Conservation (phyloP, 2,329 filamentous ascomycete genomes). For the Botryotinia calthae region DNA sequence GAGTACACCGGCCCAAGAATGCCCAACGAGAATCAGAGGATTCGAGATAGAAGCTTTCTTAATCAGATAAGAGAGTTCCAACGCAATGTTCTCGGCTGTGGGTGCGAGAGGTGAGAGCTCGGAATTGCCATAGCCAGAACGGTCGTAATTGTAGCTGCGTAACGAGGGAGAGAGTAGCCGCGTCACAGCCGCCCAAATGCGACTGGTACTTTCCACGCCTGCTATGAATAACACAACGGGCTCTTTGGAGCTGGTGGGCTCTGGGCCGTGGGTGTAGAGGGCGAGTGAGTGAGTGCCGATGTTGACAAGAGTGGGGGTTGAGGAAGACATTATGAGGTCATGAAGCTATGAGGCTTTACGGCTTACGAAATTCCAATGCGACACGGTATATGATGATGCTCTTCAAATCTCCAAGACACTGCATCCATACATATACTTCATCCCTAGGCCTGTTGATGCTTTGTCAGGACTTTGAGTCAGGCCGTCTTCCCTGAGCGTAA, state of each 20-base stretch:
- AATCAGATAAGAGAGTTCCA: conserved; percentile 26
- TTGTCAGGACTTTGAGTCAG: not conserved
- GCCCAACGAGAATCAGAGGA: conserved; percentile 26
- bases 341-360: not conserved
- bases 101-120: conserved; percentile 24
- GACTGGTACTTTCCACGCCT: conserved; percentile 5
- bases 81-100: conserved; percentile 27
- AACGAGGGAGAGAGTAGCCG: conserved; percentile 21
- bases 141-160: conserved; percentile 27
- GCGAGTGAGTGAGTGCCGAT: conserved; percentile 28
- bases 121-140: conserved; percentile 24
- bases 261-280: conserved; percentile 26
- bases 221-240: not conserved
- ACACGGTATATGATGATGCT: not conserved
- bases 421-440: not conserved
- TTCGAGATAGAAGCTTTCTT: conserved; percentile 19
- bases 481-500: not conserved
- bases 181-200: conserved; percentile 24
- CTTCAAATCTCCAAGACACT: not conserved
- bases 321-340: not conserved
- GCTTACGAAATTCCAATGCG: not conserved
- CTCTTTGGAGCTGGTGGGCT: not conserved
- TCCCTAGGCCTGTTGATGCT: not conserved
- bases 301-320: conserved; percentile 18
- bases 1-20: conserved; percentile 28